A percentile compares a stretch with the other conserved stretches of the same genome.
These are phyloP conservation scores for Bassia scoparia DNA, from an alignment of 148 eudicot species.

Conservation along the genomic window DNA sequence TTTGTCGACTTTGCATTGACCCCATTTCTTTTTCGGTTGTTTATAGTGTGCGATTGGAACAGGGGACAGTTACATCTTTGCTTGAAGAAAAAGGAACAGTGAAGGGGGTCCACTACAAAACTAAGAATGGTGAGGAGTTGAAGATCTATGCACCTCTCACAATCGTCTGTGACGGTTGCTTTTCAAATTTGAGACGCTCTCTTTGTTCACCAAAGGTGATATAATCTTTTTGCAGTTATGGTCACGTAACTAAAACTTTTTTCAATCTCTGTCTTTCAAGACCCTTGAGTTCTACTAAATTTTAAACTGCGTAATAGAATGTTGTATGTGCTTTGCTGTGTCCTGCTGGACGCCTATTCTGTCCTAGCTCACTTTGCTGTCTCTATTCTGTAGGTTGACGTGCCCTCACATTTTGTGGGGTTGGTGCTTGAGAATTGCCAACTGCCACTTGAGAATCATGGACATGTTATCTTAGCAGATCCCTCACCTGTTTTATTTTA, in stretches of 20 bases:
- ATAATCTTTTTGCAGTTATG: neutral
- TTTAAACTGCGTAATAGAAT: neutral
- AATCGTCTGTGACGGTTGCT: constrained; percentile 72
- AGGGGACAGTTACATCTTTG: constrained; percentile 69
- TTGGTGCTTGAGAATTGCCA: constrained; percentile 60
- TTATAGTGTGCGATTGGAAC: constrained; percentile 56
- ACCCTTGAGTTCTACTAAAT: neutral
- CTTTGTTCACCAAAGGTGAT: constrained; percentile 65
- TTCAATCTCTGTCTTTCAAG: neutral
- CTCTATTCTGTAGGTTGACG: constrained; percentile 50
- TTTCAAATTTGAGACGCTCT: constrained; percentile 60
- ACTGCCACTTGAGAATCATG: constrained; percentile 58
- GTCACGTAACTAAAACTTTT: neutral
- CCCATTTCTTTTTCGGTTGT: constrained; percentile 8
- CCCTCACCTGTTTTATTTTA: constrained; percentile 76
- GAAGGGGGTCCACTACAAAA: constrained; percentile 68
- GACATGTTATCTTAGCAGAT: constrained; percentile 68
- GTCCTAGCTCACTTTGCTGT: neutral
- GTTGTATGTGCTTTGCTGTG: neutral
- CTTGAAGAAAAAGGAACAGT: constrained; percentile 55
- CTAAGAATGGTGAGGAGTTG: constrained; percentile 45
- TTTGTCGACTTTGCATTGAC: neutral
- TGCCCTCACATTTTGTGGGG: constrained; percentile 73
- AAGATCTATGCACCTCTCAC: constrained; percentile 63
- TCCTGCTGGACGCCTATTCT: neutral